Evolutionary conservation across 768 basidiomycete species (phyloP).

Genomic region (Phaeotremella fagi): DNA sequence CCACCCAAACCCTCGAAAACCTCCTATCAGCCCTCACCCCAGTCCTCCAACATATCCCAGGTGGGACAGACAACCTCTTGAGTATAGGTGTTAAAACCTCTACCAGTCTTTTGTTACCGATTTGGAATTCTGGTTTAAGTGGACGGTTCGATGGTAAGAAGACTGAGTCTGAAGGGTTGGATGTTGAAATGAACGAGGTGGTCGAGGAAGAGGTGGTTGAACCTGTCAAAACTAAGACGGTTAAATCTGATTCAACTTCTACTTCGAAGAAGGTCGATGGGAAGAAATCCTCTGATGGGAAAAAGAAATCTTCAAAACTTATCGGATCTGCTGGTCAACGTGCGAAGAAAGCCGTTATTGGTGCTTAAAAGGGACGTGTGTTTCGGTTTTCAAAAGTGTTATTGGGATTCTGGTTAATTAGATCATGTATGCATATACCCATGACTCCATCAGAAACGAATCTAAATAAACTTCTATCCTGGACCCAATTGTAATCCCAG

Average conservation of each 20-base stretch:
- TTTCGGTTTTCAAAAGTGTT: not conserved
- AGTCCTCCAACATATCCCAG: slow-evolving; percentile 64
- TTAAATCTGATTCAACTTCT: not conserved
- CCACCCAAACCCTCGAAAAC: slow-evolving; percentile 72
- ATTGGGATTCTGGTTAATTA: not conserved
- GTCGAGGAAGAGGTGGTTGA: slow-evolving; percentile 2
- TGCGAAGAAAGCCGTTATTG: slow-evolving; percentile 53
- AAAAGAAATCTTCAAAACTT: slow-evolving; percentile 57
- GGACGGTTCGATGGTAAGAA: slow-evolving; percentile 55
- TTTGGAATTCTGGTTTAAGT: slow-evolving; percentile 79
- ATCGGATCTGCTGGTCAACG: slow-evolving; percentile 53
- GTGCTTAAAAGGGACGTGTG: not conserved
- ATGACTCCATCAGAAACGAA: no score
- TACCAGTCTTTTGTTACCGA: slow-evolving; percentile 74
- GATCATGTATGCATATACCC: slow-evolving; percentile 1
- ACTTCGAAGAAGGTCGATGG: not conserved
- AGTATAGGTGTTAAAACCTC: slow-evolving; percentile 85
- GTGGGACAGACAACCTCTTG: slow-evolving; percentile 86
- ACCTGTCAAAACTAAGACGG: slow-evolving; percentile 1
- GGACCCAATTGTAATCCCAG: not conserved
- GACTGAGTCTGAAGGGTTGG: slow-evolving; percentile 49
- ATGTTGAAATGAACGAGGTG: slow-evolving; percentile 44
- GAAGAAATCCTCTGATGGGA: slow-evolving; percentile 5
- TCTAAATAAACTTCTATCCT: no score
- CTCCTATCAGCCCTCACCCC: slow-evolving; percentile 71